These are phyloP conservation scores for Abrus pulchellus DNA, from an alignment of 306 rosid species.

Conservation along the genomic window DNA sequence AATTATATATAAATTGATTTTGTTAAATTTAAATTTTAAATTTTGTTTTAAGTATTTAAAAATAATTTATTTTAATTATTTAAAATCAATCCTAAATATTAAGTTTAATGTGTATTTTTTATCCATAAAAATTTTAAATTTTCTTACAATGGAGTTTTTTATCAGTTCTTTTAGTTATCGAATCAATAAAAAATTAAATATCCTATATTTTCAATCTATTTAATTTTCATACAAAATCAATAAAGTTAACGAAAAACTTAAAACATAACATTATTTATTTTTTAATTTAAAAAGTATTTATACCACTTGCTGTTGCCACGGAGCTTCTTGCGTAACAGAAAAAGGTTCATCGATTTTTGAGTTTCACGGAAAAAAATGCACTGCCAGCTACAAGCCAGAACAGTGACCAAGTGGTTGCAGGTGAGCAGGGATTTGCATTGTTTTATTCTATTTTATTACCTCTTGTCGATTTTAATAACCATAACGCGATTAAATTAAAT, in stretches of 20 bases:
- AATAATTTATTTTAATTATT: no score
- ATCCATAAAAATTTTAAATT: no score
- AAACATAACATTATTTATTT: not conserved
- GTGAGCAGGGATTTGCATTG: not conserved
- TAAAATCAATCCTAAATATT: no score
- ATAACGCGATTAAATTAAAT: no score
- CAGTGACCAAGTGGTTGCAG: not conserved
- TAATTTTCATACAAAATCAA: not conserved
- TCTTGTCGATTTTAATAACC: no score
- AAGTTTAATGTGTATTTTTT: no score
- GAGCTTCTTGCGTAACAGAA: not conserved
- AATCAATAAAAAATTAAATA: not conserved
- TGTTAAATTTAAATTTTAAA: no score
- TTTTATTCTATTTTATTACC: constrained; percentile 13
- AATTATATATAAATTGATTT: no score
- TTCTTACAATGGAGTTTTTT: no score
- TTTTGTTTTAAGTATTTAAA: no score
- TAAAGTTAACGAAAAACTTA: not conserved
- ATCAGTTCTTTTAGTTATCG: not conserved
- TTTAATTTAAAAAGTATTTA: not conserved
- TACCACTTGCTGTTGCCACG: not conserved
- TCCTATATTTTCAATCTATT: not conserved
- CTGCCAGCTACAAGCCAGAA: not conserved
- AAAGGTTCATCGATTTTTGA: not conserved
- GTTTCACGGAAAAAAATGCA: not conserved